Percentiles rank a stretch among this genome's conserved stretches.
Evolutionary conservation across 73 alveolate species (phyloP).

Genomic region (Tetrahymena borealis): DNA sequence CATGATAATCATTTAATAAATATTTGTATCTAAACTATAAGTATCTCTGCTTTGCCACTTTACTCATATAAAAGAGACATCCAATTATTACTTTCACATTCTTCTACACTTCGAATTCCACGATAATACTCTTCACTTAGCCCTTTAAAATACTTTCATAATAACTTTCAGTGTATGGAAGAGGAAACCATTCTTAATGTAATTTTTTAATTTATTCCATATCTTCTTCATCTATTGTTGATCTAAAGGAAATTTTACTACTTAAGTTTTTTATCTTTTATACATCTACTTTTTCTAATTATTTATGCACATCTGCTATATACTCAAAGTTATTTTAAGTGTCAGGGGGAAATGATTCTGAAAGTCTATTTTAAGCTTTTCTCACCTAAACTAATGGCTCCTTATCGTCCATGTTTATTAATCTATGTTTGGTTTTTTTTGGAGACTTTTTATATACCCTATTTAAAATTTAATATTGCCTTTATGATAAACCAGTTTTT

Average conservation of each 20-base stretch:
- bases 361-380: constrained; percentile 3
- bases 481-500: too few species aligned
- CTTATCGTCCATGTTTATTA: not conserved
- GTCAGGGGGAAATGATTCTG: constrained; percentile 22
- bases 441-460: too few species aligned
- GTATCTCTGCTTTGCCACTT: not conserved
- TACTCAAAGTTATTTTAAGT: constrained; percentile 5
- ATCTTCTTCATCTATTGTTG: not conserved
- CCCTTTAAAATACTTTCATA: not conserved
- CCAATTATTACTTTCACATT: constrained; percentile 22
- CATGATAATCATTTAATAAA: not conserved
- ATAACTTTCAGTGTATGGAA: constrained; percentile 1
- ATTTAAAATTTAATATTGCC: too few species aligned
- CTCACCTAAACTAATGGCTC: not conserved
- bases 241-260: constrained; percentile 8
- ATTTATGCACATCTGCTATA: constrained; percentile 9
- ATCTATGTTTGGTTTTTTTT: not conserved
- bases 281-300: not conserved
- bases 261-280: not conserved
- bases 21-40: not conserved
- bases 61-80: not conserved
- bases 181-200: constrained; percentile 35
- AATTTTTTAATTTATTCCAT: constrained; percentile 10
- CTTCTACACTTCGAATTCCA: constrained; percentile 16
- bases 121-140: not conserved